phyloP scores from a whole-genome alignment of 2,329 filamentous ascomycete species.

The Fusarium coffeatum region DNA sequence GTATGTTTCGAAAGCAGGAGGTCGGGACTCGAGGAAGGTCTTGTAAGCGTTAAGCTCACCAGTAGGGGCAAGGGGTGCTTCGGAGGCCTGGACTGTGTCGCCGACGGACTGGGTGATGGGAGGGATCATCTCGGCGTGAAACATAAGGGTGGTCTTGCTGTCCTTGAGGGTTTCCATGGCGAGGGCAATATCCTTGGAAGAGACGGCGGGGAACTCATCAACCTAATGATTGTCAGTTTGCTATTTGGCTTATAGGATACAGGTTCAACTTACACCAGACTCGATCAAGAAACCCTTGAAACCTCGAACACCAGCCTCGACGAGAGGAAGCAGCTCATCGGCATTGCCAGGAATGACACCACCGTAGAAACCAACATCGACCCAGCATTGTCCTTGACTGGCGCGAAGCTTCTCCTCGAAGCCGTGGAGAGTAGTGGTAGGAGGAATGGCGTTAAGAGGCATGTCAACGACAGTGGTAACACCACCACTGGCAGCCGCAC shows the following conservation, averaged over 20 bases:
- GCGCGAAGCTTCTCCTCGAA: conserved; percentile 88
- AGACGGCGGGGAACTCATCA: conserved; percentile 95
- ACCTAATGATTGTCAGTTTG: conserved; percentile 65
- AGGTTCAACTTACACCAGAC: conserved; percentile 78
- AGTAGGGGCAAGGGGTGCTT: conserved; percentile 75
- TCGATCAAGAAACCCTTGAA: conserved; percentile 99
- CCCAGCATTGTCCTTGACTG: conserved; percentile 90
- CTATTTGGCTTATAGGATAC: background rate
- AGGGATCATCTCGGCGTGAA: conserved; percentile 99
- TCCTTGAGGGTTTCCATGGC: conserved; percentile 85
- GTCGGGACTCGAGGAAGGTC: conserved; percentile 92
- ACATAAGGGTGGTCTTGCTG: conserved; percentile 92
- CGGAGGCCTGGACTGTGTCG: conserved; percentile 77
- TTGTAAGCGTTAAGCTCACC: conserved; percentile 82
- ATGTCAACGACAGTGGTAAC: conserved; percentile 98
- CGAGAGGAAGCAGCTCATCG: conserved; percentile 79
- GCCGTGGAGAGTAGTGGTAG: conserved; percentile 87
- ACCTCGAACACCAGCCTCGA: conserved; percentile 87
- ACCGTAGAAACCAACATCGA: conserved; percentile 98
- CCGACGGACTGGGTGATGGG: conserved; percentile 83
- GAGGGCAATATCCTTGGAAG: conserved; percentile 78
- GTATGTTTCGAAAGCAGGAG: conserved; percentile 89
- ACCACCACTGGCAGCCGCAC: conserved; percentile 92
- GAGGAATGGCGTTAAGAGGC: conserved; percentile 96
- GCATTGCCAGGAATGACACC: conserved; percentile 93